A percentile compares a stretch with the other conserved stretches of the same genome.
Conservation (phyloP, 1,284 basidiomycete species). For the Sphagnurus paluster region DNA sequence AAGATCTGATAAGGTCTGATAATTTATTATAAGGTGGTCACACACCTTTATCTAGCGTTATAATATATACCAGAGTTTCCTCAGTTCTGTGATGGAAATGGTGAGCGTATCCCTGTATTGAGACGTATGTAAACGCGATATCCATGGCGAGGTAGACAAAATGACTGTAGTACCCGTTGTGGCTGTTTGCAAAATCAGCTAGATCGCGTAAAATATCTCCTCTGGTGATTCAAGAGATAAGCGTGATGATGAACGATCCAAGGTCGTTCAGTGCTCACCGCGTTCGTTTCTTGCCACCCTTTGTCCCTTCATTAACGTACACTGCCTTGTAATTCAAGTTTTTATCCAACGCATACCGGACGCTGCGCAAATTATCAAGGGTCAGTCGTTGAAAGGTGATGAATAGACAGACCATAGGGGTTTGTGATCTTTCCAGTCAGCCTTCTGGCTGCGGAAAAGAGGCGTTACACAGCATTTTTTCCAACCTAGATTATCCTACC, state of each 20-base stretch:
- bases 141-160: no score
- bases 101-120: no score
- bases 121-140: no score
- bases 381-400: not conserved
- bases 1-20: no score
- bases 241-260: not conserved
- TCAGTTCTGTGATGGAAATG: no score
- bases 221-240: not conserved
- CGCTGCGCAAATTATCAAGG: not conserved
- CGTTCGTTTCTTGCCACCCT: not conserved
- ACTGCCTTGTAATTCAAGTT: not conserved
- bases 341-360: not conserved
- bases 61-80: no score
- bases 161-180: no score
- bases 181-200: not conserved
- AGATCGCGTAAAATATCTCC: not conserved
- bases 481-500: not conserved
- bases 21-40: no score
- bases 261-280: not conserved
- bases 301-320: not conserved
- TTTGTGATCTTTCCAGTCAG: slow-evolving; percentile 10
- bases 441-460: not conserved
- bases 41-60: no score
- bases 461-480: not conserved
- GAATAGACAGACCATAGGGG: slow-evolving; percentile 1